phyloP scores from a whole-genome alignment of 768 basidiomycete species.

The Tricholoma bakamatsutake region DNA sequence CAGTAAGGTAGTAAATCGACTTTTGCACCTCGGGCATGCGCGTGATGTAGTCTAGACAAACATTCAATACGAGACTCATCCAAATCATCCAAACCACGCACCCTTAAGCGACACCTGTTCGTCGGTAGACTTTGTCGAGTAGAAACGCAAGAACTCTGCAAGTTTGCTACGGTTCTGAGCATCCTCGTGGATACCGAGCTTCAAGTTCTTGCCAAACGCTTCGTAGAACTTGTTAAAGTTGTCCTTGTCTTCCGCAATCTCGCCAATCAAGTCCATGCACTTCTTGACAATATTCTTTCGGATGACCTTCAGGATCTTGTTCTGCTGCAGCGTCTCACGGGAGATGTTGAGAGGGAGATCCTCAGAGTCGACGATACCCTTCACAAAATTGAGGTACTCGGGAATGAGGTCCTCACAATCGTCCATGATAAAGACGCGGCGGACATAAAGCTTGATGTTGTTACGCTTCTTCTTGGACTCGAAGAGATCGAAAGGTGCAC shows the following conservation, averaged over 20 bases:
- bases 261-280: slow-evolving; percentile 87
- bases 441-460: slow-evolving; percentile 99
- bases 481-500: slow-evolving; percentile 98
- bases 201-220: slow-evolving; percentile 98
- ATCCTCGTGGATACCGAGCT: slow-evolving; percentile 99
- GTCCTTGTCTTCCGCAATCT: slow-evolving; percentile 99
- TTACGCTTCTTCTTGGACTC: slow-evolving; percentile 99
- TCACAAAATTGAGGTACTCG: slow-evolving; percentile 99
- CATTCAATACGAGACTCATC: not conserved
- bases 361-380: slow-evolving; percentile 99
- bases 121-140: slow-evolving; percentile 89
- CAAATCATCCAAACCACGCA: slow-evolving; percentile 20
- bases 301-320: slow-evolving; percentile 99
- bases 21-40: slow-evolving; percentile 99
- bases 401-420: slow-evolving; percentile 99
- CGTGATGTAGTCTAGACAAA: slow-evolving; percentile 84
- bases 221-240: slow-evolving; percentile 97
- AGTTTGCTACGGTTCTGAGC: slow-evolving; percentile 99
- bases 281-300: slow-evolving; percentile 99
- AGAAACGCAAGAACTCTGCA: slow-evolving; percentile 98
- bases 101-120: slow-evolving; percentile 94
- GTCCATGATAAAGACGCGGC: slow-evolving; percentile 99
- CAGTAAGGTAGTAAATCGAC: slow-evolving; percentile 98
- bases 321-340: slow-evolving; percentile 98
- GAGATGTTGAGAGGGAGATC: slow-evolving; percentile 99